Conservation (phyloP, 108 stramenopile species). For the Parmales sp. region DNA sequence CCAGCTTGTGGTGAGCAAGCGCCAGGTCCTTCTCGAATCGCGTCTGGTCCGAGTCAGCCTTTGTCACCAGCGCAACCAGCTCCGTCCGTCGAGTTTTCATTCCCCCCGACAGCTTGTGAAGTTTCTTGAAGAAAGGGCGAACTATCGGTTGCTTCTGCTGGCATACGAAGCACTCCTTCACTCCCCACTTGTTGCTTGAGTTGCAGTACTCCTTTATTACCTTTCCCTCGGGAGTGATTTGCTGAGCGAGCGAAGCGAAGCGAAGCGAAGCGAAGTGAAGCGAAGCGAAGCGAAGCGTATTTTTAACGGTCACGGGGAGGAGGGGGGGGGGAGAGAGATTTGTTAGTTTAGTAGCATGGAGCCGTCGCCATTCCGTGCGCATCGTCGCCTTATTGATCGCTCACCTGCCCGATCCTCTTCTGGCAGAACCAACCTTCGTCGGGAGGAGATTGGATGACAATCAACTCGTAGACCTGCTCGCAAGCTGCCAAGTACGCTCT, state of each 20-base stretch:
- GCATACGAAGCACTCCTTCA: background rate
- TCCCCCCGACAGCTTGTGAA: background rate
- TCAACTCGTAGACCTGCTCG: background rate
- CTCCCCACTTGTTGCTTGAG: background rate
- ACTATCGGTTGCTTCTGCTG: background rate
- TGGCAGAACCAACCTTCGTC: background rate
- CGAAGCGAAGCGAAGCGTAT: no score
- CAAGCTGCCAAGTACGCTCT: background rate
- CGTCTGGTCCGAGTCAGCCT: conserved; percentile 2
- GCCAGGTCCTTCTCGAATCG: background rate
- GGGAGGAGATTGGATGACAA: background rate
- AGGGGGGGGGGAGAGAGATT: no score
- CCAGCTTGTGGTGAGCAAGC: background rate
- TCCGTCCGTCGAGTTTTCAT: background rate
- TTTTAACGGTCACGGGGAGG: no score
- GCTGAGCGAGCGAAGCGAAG: no score
- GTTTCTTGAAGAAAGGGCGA: conserved; percentile 3
- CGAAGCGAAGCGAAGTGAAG: no score
- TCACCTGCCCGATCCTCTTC: background rate
- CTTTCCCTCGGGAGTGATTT: background rate
- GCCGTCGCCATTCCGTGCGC: no score
- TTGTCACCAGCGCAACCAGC: background rate
- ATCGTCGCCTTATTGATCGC: no score
- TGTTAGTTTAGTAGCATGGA: no score
- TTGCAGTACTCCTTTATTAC: background rate